Evolutionary conservation across 371 early-diverging fungal species (phyloP), one percentile per base, ranked within the genome.

Genomic region (Mortierella sp.): DNA sequence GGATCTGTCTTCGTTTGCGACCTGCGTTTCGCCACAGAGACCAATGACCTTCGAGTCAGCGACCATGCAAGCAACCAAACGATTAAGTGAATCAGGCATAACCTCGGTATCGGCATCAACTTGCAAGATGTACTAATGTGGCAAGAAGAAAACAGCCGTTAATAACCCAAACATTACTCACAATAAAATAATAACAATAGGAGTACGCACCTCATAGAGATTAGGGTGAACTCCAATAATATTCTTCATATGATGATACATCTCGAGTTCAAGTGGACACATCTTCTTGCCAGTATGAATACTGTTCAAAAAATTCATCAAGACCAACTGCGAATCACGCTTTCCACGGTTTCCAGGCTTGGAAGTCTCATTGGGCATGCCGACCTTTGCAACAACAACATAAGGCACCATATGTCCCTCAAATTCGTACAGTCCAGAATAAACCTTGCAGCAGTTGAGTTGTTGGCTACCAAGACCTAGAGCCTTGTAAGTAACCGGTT

Each of bases 281-380:
- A 98, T 94, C 65, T 80, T 80, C 57, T 96, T 92, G 83, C 96
- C 93, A 78, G 94, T 96, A 79, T 98, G 96, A 26, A 99, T 95
- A 67, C 96, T 94, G 84, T 96, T 95, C 75, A 99, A 91, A 92
- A 98, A 99, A 60, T 93, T 89, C 99, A 99, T 99, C 76, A 97
- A 87, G 32, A 99, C 87, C 84, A 99, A 89, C 87, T 99, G 99
- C 57, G 98, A 96, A 85, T 99, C 99, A 70, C 99, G 94, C 87
- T 99, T 99, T 77, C 99, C 99, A 64, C 99, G 90, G 84, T 99
- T 99, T 32, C 97, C 98, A 4, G 95, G 91, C 80, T 92, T 93
- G 70, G 84, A 73, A 49, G 89, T 88, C 82, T 96, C 95, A 57
- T 85, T 86, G 15, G 92, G 88, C 51, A 87, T 90, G 37, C 99